Evolutionary conservation across 2,329 filamentous ascomycete genomes (phyloP).

Genomic region (Fusarium secorum): DNA sequence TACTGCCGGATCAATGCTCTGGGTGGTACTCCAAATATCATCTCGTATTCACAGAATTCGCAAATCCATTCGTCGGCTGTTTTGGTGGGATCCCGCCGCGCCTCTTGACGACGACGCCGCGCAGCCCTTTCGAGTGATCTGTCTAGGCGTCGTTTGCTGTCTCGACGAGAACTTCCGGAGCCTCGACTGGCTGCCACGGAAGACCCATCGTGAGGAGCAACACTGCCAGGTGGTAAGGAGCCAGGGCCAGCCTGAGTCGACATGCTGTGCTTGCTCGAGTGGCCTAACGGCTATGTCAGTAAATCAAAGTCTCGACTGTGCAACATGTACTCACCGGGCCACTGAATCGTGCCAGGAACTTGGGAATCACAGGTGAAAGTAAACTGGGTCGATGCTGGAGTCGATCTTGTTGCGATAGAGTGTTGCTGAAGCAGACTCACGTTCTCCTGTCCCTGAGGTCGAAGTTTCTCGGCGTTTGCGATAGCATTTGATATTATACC

Average conservation of each 20-base stretch:
- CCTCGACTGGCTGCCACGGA: conserved; percentile 45
- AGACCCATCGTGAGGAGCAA: conserved; percentile 46
- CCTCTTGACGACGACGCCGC: conserved; percentile 76
- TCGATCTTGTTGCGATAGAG: conserved; percentile 62
- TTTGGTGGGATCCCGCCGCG: conserved; percentile 76
- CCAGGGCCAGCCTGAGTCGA: conserved; percentile 26
- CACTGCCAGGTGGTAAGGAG: conserved; percentile 19
- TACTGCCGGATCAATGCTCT: conserved; percentile 87
- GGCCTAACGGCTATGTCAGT: conserved; percentile 34
- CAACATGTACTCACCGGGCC: conserved; percentile 63
- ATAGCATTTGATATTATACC: conserved; percentile 94
- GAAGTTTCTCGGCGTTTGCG: conserved; percentile 80
- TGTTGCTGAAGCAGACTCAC: conserved; percentile 79
- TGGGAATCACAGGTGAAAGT: conserved; percentile 96
- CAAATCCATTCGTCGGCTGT: conserved; percentile 89
- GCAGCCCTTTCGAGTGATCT: conserved; percentile 80
- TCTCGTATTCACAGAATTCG: conserved; percentile 97
- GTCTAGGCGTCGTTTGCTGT: conserved; percentile 70
- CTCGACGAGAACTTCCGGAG: conserved; percentile 53
- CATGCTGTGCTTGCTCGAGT: conserved; percentile 36
- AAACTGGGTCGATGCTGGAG: conserved; percentile 83
- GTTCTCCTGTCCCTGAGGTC: conserved; percentile 76
- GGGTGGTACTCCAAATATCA: conserved; percentile 89
- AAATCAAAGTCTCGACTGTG: background rate
- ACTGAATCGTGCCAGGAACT: conserved; percentile 79